Conservation (phyloP, 495 filamentous ascomycete genomes). For the Hypoxylon fuscum region DNA sequence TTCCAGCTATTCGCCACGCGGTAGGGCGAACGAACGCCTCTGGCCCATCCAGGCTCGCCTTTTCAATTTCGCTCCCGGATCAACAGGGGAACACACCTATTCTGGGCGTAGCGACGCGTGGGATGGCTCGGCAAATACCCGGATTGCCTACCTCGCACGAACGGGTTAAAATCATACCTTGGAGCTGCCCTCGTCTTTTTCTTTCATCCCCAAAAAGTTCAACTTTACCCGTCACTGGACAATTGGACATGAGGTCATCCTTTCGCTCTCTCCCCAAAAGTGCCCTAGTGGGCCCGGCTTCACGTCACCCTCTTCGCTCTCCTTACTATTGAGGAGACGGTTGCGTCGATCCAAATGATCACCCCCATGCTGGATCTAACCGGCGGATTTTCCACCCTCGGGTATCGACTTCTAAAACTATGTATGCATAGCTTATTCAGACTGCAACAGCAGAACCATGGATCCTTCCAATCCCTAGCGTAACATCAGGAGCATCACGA, state of each 20-base stretch:
- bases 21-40: conserved; percentile 11
- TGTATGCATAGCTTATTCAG: conserved; percentile 43
- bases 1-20: conserved; percentile 15
- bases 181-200: conserved; percentile 8
- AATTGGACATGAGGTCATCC: conserved; percentile 35
- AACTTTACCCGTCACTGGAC: conserved; percentile 33
- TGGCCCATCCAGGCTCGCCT: conserved; percentile 24
- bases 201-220: conserved; percentile 12
- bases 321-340: conserved; percentile 39
- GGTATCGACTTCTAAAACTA: conserved; percentile 39
- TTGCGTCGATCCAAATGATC: conserved; percentile 39
- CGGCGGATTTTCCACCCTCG: conserved; percentile 42
- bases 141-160: conserved; percentile 39
- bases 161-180: conserved; percentile 25
- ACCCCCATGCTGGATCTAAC: conserved; percentile 41
- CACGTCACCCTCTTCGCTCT: conserved; percentile 29
- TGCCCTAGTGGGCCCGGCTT: conserved; percentile 22
- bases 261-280: conserved; percentile 3
- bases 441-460: conserved; percentile 40
- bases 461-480: conserved; percentile 29
- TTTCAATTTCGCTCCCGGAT: conserved; percentile 36
- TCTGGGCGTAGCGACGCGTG: conserved; percentile 35
- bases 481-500: conserved; percentile 15
- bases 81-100: conserved; percentile 39
- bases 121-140: conserved; percentile 42